A percentile compares a stretch with the other conserved stretches of the same genome.
Conservation (phyloP, 352 stramenopile species). For the Phytophthora chlamydospora region DNA sequence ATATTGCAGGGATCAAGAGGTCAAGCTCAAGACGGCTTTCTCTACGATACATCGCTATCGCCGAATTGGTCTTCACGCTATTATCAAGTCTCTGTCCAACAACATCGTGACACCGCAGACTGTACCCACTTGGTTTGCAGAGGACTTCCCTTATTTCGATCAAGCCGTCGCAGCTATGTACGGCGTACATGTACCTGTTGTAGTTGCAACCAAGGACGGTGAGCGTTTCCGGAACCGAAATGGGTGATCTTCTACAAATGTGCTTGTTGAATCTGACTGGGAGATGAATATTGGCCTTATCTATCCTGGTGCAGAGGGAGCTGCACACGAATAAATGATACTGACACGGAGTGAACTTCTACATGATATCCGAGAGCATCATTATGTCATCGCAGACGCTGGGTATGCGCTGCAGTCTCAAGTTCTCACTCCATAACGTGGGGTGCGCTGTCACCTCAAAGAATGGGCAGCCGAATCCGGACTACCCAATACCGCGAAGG, state of each 20-base stretch:
- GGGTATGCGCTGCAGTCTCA: conserved; percentile 4
- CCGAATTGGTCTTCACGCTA: neutral
- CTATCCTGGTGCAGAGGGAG: conserved; percentile 6
- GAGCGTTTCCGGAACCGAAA: conserved; percentile 10
- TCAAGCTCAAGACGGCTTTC: neutral
- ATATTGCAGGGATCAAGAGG: conserved; percentile 3
- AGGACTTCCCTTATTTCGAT: conserved; percentile 4
- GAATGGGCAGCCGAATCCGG: conserved; percentile 1
- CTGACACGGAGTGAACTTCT: conserved; percentile 4
- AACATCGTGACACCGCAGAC: neutral
- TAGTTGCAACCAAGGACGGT: neutral
- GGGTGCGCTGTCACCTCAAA: conserved; percentile 11
- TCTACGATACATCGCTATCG: conserved; percentile 13
- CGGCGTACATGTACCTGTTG: conserved; percentile 6
- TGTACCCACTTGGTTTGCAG: neutral
- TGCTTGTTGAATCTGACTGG: conserved; percentile 7
- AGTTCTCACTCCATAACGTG: conserved; percentile 8
- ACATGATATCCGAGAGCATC: neutral
- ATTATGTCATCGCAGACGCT: conserved; percentile 10
- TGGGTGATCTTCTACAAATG: conserved; percentile 13
- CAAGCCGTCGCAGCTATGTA: conserved; percentile 16
- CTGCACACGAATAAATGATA: conserved; percentile 15
- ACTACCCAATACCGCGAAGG: conserved; percentile 3
- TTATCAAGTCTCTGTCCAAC: neutral
- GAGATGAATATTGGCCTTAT: conserved; percentile 3